Evolutionary conservation across 148 eudicot genomes (phyloP).

Genomic region (Pouteria glomerata): DNA sequence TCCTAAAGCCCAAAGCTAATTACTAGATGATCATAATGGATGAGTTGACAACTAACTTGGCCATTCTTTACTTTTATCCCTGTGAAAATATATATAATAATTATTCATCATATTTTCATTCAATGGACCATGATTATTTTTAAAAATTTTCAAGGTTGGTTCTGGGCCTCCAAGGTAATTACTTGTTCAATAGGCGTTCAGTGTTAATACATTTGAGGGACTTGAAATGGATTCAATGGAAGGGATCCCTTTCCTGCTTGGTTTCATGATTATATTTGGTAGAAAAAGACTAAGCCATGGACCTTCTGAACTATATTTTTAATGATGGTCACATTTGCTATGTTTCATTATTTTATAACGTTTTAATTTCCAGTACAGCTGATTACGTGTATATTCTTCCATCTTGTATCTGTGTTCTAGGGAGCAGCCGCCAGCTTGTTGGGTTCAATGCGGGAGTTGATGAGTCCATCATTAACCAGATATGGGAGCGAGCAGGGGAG

Average conservation of each 20-base stretch:
- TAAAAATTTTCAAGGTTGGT: too few relatives aligned
- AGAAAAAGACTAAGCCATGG: not conserved
- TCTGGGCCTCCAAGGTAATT: too few relatives aligned
- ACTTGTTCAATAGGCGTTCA: too few relatives aligned
- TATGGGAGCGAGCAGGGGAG: conserved; percentile 76
- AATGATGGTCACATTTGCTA: not conserved
- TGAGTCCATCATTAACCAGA: conserved; percentile 40
- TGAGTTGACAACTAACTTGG: not conserved
- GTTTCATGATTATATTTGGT: not conserved
- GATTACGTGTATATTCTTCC: conserved; percentile 3
- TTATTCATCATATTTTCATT: too few relatives aligned
- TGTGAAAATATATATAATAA: too few relatives aligned
- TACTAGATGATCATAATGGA: not conserved
- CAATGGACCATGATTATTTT: too few relatives aligned
- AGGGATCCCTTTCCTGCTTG: too few relatives aligned
- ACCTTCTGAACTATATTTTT: not conserved
- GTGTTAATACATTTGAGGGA: too few relatives aligned
- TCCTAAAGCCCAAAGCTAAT: not conserved
- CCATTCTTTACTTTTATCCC: not conserved
- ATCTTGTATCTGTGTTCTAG: conserved; percentile 34
- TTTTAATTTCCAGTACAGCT: not conserved
- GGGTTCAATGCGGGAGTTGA: conserved; percentile 72
- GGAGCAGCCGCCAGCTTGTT: conserved; percentile 89
- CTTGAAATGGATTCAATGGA: too few relatives aligned
- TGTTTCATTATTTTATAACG: not conserved